Percentiles rank a stretch among this genome's conserved stretches.
phyloP scores from a whole-genome alignment of 2,329 filamentous ascomycete species.

The Dactylonectria estremocensis region DNA sequence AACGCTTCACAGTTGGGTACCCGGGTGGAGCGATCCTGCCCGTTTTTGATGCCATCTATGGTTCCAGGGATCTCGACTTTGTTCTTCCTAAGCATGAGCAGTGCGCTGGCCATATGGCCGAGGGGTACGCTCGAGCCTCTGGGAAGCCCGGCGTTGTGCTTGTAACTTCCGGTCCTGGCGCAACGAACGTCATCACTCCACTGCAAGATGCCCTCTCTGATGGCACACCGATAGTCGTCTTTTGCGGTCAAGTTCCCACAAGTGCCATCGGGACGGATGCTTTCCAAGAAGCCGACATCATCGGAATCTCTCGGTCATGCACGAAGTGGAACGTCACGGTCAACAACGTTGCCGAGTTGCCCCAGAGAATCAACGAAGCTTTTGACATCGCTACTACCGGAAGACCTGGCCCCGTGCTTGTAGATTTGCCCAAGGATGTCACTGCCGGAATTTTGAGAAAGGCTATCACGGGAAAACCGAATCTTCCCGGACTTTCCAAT shows the following conservation, averaged over 20 bases:
- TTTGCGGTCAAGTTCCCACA: slow-evolving; percentile 93
- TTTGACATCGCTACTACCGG: slow-evolving; percentile 98
- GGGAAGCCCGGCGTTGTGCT: slow-evolving; percentile 96
- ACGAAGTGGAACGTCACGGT: slow-evolving; percentile 99
- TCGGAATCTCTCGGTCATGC: slow-evolving; percentile 94
- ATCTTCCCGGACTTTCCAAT: slow-evolving; percentile 83
- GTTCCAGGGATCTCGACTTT: slow-evolving; percentile 97
- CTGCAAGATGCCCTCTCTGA: slow-evolving; percentile 97
- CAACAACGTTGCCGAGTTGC: slow-evolving; percentile 93
- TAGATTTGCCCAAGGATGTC: slow-evolving; percentile 97
- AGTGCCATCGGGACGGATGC: slow-evolving; percentile 93
- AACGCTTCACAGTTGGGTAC: slow-evolving; percentile 78
- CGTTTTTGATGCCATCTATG: slow-evolving; percentile 99
- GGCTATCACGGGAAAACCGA: slow-evolving; percentile 79
- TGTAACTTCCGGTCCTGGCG: slow-evolving; percentile 96
- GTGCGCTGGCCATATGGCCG: slow-evolving; percentile 98
- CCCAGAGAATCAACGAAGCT: slow-evolving; percentile 94
- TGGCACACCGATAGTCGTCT: slow-evolving; percentile 96
- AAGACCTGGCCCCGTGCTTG: slow-evolving; percentile 92
- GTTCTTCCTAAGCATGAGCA: slow-evolving; percentile 97
- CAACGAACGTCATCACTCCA: slow-evolving; percentile 96
- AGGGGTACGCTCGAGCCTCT: slow-evolving; percentile 94
- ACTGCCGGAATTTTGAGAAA: slow-evolving; percentile 87
- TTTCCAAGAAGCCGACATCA: slow-evolving; percentile 96
- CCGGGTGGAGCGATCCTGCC: slow-evolving; percentile 96